Evolutionary conservation across 257 asterid genomes (phyloP).

Genomic region (Solanum piurae): DNA sequence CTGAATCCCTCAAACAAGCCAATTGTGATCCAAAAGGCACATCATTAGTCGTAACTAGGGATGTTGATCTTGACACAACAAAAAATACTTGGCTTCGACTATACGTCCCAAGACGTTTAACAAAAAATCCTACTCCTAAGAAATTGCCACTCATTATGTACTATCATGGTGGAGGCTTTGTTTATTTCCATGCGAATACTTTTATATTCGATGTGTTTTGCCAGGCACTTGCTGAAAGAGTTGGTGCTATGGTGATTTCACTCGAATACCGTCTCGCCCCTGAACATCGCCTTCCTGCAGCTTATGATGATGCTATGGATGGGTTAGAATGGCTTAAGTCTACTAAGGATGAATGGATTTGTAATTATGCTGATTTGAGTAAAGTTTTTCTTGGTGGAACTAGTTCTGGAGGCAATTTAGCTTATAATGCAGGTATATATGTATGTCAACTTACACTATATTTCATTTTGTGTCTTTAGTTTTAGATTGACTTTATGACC

Average conservation of each 20-base stretch:
- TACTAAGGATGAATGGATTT: constrained; percentile 21
- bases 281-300: constrained; percentile 31
- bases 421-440: constrained; percentile 20
- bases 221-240: constrained; percentile 14
- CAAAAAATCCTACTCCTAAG: background rate
- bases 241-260: constrained; percentile 31
- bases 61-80: constrained; percentile 18
- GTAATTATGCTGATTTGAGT: constrained; percentile 16
- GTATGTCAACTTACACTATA: background rate
- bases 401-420: constrained; percentile 31
- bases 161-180: constrained; percentile 50
- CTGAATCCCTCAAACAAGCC: constrained; percentile 14
- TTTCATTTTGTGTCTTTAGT: background rate
- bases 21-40: constrained; percentile 11
- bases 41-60: constrained; percentile 32
- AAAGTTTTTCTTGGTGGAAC: constrained; percentile 19
- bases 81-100: constrained; percentile 41
- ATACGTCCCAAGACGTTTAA: constrained; percentile 19
- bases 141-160: constrained; percentile 38
- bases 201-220: constrained; percentile 20
- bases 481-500: background rate
- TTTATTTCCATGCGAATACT: constrained; percentile 26
- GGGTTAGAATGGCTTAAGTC: constrained; percentile 16
- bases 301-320: constrained; percentile 35
- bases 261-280: constrained; percentile 46